Base-by-base conservation (phyloP, 169 alveolate genomes). In the Cryptosporidium andersoni region DNA sequence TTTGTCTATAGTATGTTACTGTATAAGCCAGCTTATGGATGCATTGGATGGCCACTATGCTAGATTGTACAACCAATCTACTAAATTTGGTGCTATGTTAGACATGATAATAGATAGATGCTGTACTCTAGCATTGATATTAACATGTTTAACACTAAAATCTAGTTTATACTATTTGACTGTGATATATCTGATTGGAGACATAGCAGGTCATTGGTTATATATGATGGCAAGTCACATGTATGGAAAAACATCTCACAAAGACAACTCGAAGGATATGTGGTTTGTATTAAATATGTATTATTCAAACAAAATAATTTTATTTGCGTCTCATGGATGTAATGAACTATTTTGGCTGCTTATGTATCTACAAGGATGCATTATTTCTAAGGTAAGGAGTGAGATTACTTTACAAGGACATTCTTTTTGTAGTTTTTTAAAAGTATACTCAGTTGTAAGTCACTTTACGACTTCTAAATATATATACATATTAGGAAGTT, bases 101-200 rank as follows among this genome's bases (percentile, higher is more conserved):
- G 85, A 74, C 47, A 74, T 74, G 85, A 74, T 74, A 11, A 74
- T 68, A 12, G 85, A 74, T 14, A 74, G 85, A 16, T 74, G 85
- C 63, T 58, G 85, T 4, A 74, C 85, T 25, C 40, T 74, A 9
- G 51, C 60, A 40, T 58, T 74, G 36, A 74, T 74, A 6, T 34
- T 74, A 14, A 36, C 60, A 43, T 37, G 47, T 47, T 58, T 74
- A 7, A 43, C 64, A 47, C 52, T 74, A 14, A 39, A 55, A 11
- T 43, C n/a, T 39, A 58, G 37, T 11, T 51, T 39, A 34, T 25
- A 2, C 14, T 11, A 43, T 4, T 45, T 45, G 14, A 58, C 60
- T 7, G 45, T 60, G 34, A 3, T 66, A 5, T 36, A 49, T 51
- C 40, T 74, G 5, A 16, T 74, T 6, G 67, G 66, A 25, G 85